Percentiles rank a stretch among this genome's conserved stretches.
phyloP scores from a whole-genome alignment of 768 basidiomycete genomes.

The Rhizopogon salebrosus region DNA sequence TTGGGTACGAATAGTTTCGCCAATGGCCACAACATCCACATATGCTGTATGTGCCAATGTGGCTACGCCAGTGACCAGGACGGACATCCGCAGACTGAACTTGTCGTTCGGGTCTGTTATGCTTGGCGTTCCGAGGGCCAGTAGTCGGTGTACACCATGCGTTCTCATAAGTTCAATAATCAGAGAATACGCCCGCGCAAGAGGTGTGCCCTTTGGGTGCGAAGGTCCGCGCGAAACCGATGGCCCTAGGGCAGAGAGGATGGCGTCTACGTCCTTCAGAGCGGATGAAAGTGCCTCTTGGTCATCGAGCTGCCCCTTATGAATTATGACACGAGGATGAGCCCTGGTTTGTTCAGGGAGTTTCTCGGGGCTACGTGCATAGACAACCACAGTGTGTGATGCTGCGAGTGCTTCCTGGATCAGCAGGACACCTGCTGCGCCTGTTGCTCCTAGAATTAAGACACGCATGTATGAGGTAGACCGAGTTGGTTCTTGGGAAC shows the following conservation, averaged over 20 bases:
- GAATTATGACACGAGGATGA: slow-evolving; percentile 41
- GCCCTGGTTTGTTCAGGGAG: slow-evolving; percentile 44
- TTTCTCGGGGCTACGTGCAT: slow-evolving; percentile 61
- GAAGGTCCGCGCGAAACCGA: slow-evolving; percentile 33
- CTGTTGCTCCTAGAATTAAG: slow-evolving; percentile 69
- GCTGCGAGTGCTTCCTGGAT: slow-evolving; percentile 48
- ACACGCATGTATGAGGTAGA: slow-evolving; percentile 39
- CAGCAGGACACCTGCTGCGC: slow-evolving; percentile 52
- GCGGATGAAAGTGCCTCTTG: slow-evolving; percentile 43
- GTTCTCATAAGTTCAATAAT: slow-evolving; percentile 55
- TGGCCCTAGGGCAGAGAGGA: slow-evolving; percentile 66
- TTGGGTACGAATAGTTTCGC: slow-evolving; percentile 45
- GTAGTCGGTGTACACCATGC: slow-evolving; percentile 49
- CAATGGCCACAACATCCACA: slow-evolving; percentile 62
- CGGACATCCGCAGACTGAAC: slow-evolving; percentile 34
- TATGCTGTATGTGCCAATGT: slow-evolving; percentile 53
- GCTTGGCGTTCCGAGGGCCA: slow-evolving; percentile 64
- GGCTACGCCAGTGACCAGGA: slow-evolving; percentile 33
- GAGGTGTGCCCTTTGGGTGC: slow-evolving; percentile 45
- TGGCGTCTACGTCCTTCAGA: slow-evolving; percentile 51
- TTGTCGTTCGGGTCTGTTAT: slow-evolving; percentile 59
- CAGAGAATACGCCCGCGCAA: slow-evolving; percentile 53
- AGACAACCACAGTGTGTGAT: slow-evolving; percentile 48
- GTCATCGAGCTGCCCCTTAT: slow-evolving; percentile 56
- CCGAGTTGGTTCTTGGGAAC: not conserved